Conservation (phyloP, 2,329 filamentous ascomycete genomes). For the Alternaria infectoria region DNA sequence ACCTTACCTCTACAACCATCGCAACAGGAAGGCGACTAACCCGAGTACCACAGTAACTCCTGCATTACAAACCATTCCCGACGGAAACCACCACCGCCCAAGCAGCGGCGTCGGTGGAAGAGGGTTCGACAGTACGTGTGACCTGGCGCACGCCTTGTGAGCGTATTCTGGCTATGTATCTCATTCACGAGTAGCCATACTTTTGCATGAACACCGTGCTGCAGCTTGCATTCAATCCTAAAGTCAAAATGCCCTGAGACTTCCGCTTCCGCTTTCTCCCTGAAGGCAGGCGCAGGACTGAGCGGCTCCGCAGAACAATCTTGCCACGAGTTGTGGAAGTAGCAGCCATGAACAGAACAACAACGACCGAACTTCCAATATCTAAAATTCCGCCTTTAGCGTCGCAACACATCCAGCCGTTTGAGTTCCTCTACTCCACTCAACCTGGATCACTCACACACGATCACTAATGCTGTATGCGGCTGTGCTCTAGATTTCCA, state of each 20-base stretch:
- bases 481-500: too few species aligned
- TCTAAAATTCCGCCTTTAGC: not conserved
- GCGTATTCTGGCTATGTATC: not conserved
- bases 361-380: not conserved
- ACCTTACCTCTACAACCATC: not conserved
- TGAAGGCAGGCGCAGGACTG: not conserved
- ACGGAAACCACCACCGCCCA: not conserved
- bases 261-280: not conserved
- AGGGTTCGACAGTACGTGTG: not conserved
- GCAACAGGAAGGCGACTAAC: not conserved
- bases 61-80: not conserved
- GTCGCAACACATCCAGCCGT: too few species aligned
- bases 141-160: not conserved
- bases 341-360: not conserved
- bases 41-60: not conserved
- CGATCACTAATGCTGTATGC: too few species aligned
- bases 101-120: not conserved
- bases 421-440: too few species aligned
- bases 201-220: not conserved
- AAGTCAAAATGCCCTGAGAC: not conserved
- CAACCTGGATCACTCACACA: too few species aligned
- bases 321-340: not conserved
- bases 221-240: not conserved
- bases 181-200: not conserved
- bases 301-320: not conserved